Conservation (phyloP, 2,329 filamentous ascomycete genomes). For the Claviceps pusilla region DNA sequence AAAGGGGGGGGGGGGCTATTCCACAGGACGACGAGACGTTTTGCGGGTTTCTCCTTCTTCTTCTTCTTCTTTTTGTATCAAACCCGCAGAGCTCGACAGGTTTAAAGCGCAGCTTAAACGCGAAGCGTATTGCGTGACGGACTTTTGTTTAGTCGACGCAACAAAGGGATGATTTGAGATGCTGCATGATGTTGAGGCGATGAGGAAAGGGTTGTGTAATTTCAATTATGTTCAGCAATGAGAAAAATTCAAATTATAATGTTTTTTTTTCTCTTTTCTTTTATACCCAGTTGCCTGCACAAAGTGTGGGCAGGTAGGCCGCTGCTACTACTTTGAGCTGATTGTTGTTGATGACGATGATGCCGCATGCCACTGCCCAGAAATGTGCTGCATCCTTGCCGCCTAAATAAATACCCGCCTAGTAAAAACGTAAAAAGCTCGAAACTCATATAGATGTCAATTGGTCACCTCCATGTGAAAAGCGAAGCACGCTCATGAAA, state of each 20-base stretch:
- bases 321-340: too few species aligned
- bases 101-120: not conserved
- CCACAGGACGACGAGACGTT: not conserved
- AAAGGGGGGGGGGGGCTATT: too few species aligned
- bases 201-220: slow-evolving; percentile 21
- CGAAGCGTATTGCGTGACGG: not conserved
- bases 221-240: slow-evolving; percentile 7
- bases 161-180: slow-evolving; percentile 14
- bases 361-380: too few species aligned
- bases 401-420: too few species aligned
- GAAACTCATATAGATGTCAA: too few species aligned
- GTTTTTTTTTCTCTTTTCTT: not conserved
- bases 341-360: too few species aligned
- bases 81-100: not conserved
- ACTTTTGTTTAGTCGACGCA: not conserved
- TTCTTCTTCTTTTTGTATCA: not conserved
- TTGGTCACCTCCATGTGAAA: too few species aligned
- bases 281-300: too few species aligned
- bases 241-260: not conserved
- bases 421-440: too few species aligned
- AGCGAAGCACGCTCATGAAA: not conserved
- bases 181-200: slow-evolving; percentile 13
- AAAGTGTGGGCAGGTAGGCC: too few species aligned
- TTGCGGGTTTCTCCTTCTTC: not conserved
- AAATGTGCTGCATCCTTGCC: too few species aligned